Conservation (phyloP, 352 stramenopile species). For the Phytophthora chlamydospora region DNA sequence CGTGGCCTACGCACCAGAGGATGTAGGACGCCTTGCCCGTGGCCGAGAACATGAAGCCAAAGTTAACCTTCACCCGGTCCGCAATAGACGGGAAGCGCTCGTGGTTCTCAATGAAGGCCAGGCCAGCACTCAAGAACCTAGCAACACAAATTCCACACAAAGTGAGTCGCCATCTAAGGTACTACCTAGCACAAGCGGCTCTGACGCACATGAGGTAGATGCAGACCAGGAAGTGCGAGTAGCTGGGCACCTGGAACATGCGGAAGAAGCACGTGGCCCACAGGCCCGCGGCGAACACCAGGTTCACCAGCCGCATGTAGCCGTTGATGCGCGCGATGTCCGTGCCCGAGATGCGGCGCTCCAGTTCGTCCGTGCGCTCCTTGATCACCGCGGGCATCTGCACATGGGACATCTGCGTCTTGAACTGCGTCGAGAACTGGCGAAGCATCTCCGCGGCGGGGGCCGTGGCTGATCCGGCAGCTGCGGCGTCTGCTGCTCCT, state of each 20-base stretch:
- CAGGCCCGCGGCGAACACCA: constrained; percentile 64
- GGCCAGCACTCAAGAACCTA: constrained; percentile 61
- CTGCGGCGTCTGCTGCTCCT: neutral
- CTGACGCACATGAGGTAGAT: constrained; percentile 81
- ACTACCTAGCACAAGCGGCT: neutral
- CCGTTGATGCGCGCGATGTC: constrained; percentile 88
- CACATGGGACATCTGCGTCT: constrained; percentile 50
- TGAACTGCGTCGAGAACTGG: constrained; percentile 40
- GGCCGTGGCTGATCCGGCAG: neutral
- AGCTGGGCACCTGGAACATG: constrained; percentile 76
- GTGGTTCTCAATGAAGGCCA: constrained; percentile 88
- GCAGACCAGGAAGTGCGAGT: constrained; percentile 86
- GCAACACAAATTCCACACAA: neutral
- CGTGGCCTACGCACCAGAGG: constrained; percentile 57
- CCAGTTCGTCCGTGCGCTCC: constrained; percentile 73
- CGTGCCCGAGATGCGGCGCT: constrained; percentile 71
- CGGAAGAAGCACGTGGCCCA: constrained; percentile 79
- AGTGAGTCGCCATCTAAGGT: neutral
- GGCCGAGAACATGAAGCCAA: constrained; percentile 90
- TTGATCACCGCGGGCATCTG: constrained; percentile 73
- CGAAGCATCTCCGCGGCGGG: constrained; percentile 27
- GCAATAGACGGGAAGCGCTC: constrained; percentile 80
- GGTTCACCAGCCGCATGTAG: constrained; percentile 86
- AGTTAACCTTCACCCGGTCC: constrained; percentile 86
- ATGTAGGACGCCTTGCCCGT: constrained; percentile 86